A percentile compares a stretch with the other conserved stretches of the same genome.
Evolutionary conservation across 2,329 filamentous ascomycete genomes (phyloP).

Genomic region (Aspergillus japonicus): DNA sequence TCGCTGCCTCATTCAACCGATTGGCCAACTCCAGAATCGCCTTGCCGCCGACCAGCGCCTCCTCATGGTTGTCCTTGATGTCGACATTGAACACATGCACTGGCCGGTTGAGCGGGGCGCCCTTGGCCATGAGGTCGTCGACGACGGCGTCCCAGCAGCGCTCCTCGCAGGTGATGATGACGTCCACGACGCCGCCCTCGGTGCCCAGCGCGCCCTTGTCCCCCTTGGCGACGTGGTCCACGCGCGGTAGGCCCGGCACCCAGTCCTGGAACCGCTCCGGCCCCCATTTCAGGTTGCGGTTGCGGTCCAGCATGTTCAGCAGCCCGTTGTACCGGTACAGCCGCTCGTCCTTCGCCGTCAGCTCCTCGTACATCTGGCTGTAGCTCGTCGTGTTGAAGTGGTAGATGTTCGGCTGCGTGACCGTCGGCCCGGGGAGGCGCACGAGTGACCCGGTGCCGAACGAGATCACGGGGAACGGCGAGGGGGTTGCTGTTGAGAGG

Average conservation of each 20-base stretch:
- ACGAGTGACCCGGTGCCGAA: slow-evolving; percentile 96
- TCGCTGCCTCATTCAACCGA: slow-evolving; percentile 75
- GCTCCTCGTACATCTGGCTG: slow-evolving; percentile 88
- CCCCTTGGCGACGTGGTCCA: slow-evolving; percentile 66
- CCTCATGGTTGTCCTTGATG: slow-evolving; percentile 97
- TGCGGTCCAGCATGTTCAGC: slow-evolving; percentile 91
- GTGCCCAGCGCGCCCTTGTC: slow-evolving; percentile 77
- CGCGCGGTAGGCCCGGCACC: slow-evolving; percentile 78
- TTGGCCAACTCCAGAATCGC: slow-evolving; percentile 91
- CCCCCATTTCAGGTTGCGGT: slow-evolving; percentile 87
- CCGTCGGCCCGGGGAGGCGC: slow-evolving; percentile 84
- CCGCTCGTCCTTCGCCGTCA: slow-evolving; percentile 78
- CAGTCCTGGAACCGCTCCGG: slow-evolving; percentile 98
- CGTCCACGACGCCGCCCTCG: slow-evolving; percentile 85
- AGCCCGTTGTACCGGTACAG: slow-evolving; percentile 91
- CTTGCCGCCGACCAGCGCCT: slow-evolving; percentile 83
- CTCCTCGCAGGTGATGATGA: slow-evolving; percentile 97
- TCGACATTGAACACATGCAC: slow-evolving; percentile 99
- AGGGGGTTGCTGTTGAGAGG: slow-evolving; percentile 71
- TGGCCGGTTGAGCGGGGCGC: slow-evolving; percentile 81
- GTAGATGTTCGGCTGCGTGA: slow-evolving; percentile 94
- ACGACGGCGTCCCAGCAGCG: slow-evolving; percentile 97
- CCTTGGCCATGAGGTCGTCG: slow-evolving; percentile 84
- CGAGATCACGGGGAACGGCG: slow-evolving; percentile 91
- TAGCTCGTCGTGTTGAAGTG: slow-evolving; percentile 97